Evolutionary conservation across 371 early-diverging fungal species (phyloP).

Genomic region (Umbelopsis sp.): DNA sequence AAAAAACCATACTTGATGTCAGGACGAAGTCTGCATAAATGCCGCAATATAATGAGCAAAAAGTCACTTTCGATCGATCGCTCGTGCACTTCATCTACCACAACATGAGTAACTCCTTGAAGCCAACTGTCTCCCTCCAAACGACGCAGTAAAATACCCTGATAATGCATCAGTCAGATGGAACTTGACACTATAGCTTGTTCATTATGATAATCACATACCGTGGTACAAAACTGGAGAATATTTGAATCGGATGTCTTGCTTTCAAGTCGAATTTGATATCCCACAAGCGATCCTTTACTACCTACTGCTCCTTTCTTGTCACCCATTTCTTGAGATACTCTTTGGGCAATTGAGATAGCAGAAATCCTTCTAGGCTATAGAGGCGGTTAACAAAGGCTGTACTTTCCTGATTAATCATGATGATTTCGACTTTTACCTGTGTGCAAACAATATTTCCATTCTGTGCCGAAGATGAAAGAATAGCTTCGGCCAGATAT

Average conservation of each 20-base stretch:
- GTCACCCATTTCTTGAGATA: constrained; percentile 81
- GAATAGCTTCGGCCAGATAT: constrained; percentile 72
- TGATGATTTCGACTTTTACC: constrained; percentile 31
- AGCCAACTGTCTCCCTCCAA: constrained; percentile 66
- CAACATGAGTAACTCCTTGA: constrained; percentile 66
- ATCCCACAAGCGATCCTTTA: constrained; percentile 73
- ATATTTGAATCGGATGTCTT: constrained; percentile 56
- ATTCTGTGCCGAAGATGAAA: constrained; percentile 29
- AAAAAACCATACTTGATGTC: constrained; percentile 69
- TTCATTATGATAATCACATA: constrained; percentile 18
- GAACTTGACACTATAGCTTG: not conserved
- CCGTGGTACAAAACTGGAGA: constrained; percentile 79
- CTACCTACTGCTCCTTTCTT: constrained; percentile 50
- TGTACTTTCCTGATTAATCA: not conserved
- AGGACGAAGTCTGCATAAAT: constrained; percentile 48
- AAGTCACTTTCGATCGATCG: constrained; percentile 85
- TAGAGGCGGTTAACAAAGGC: not conserved
- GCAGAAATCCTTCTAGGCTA: constrained; percentile 94
- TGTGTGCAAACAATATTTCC: constrained; percentile 88
- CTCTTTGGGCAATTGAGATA: constrained; percentile 89
- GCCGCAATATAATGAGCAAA: constrained; percentile 66
- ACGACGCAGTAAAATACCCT: constrained; percentile 76
- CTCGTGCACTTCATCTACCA: constrained; percentile 91
- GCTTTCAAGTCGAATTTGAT: constrained; percentile 81
- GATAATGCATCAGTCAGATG: constrained; percentile 17